Percentiles rank a stretch among this genome's conserved stretches.
Conservation (phyloP, 768 basidiomycete genomes). For the Pulveroboletus sp. region DNA sequence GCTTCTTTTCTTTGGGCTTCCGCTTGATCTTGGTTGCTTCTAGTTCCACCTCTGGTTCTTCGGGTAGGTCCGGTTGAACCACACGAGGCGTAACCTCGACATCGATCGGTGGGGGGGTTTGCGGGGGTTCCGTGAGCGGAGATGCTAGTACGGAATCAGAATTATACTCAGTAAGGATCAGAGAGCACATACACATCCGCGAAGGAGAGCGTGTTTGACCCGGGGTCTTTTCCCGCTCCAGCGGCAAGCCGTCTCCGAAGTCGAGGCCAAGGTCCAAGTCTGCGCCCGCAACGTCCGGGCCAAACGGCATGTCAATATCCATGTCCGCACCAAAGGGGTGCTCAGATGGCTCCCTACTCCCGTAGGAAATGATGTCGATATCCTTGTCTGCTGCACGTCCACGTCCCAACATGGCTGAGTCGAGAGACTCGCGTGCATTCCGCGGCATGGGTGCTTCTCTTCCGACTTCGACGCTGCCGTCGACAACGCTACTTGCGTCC, state of each 20-base stretch:
- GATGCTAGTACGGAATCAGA: slow-evolving; percentile 48
- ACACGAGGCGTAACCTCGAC: slow-evolving; percentile 47
- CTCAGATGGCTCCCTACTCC: slow-evolving; percentile 63
- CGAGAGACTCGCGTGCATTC: slow-evolving; percentile 51
- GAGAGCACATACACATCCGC: slow-evolving; percentile 61
- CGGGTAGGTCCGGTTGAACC: slow-evolving; percentile 38
- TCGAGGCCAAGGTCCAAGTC: slow-evolving; percentile 70
- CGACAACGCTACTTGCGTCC: slow-evolving; percentile 47
- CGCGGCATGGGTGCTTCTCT: slow-evolving; percentile 59
- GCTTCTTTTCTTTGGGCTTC: slow-evolving; percentile 72
- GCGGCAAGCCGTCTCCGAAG: slow-evolving; percentile 54
- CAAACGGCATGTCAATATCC: slow-evolving; percentile 46
- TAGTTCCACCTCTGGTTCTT: slow-evolving; percentile 30
- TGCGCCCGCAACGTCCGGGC: slow-evolving; percentile 47
- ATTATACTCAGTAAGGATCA: not conserved
- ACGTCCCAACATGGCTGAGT: slow-evolving; percentile 54
- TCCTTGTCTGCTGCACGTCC: slow-evolving; percentile 46
- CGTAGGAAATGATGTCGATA: slow-evolving; percentile 58
- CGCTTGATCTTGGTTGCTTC: slow-evolving; percentile 41
- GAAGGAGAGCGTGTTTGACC: slow-evolving; percentile 59
- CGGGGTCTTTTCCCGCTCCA: slow-evolving; percentile 49
- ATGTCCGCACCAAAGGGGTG: slow-evolving; percentile 59
- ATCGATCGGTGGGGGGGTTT: slow-evolving; percentile 69
- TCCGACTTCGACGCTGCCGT: slow-evolving; percentile 66
- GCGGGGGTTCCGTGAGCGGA: slow-evolving; percentile 68